These are phyloP conservation scores for Tricholoma saponaceum DNA, from an alignment of 768 basidiomycete genomes.

Conservation along the genomic window DNA sequence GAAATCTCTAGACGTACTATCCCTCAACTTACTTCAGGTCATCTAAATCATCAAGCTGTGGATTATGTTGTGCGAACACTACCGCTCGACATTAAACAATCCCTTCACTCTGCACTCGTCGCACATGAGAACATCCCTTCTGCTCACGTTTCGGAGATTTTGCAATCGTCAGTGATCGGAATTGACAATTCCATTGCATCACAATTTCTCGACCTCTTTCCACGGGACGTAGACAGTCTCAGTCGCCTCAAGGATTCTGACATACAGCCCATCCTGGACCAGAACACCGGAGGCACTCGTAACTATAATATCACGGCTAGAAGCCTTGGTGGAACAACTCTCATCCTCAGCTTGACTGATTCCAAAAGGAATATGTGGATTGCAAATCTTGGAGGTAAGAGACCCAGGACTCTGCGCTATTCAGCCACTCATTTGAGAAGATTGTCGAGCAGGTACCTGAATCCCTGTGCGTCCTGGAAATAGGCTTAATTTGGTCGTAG, in stretches of 20 bases:
- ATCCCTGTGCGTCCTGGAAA: neutral
- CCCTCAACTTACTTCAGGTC: conserved; percentile 23
- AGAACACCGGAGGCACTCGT: neutral
- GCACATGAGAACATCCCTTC: neutral
- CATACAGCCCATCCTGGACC: neutral
- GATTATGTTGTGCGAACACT: conserved; percentile 33
- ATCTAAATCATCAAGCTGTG: conserved; percentile 44
- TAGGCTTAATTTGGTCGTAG: conserved; percentile 18
- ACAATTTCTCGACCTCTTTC: conserved; percentile 38
- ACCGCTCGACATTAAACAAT: conserved; percentile 27
- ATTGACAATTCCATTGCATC: conserved; percentile 36
- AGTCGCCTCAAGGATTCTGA: conserved; percentile 5
- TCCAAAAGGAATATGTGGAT: conserved; percentile 49
- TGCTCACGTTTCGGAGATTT: conserved; percentile 24
- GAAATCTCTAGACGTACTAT: neutral
- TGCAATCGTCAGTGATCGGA: conserved; percentile 30
- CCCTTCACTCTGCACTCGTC: conserved; percentile 16
- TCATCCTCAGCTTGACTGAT: conserved; percentile 50
- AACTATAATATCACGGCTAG: conserved; percentile 11
- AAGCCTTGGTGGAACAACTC: conserved; percentile 52
- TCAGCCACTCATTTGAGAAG: conserved; percentile 41
- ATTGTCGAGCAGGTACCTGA: conserved; percentile 40
- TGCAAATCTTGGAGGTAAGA: conserved; percentile 45
- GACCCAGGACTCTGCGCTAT: conserved; percentile 25
- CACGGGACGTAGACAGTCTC: conserved; percentile 4